Evolutionary conservation across 1,284 basidiomycete genomes (phyloP), one percentile per base, ranked within the genome.

Genomic region (Exobasidium cylindrosporum): DNA sequence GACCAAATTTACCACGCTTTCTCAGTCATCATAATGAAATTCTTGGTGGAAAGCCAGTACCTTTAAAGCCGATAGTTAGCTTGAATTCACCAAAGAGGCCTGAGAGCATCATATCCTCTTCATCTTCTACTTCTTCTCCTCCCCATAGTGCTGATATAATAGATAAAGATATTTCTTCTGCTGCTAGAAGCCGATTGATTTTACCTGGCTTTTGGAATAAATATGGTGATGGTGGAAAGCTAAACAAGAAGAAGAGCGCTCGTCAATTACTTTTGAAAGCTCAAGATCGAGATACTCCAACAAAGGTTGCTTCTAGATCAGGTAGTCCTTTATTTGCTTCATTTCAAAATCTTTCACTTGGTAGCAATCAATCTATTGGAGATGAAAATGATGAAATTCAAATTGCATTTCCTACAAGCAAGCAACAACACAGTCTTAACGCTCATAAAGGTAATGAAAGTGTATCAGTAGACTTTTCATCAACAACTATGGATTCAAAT

Each of bases 261-360:
- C 61, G 72, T 1, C 72, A 74, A 61, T 61, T 74, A 28, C 62
- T 68, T 28, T 67, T 76, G 35, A 56, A 66, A 50, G 73, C 73
- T 17, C 73, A 76, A 52, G 68, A 74, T 55, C 61, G 70, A 13
- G 67, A 66, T 1, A 76, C 73, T 14, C 73, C 73, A 0, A 76
- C 72, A 24, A 74, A 73, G 30, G 64, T 69, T 14, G 65, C 68
- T 7, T 40, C 35, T 7, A 60, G 73, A 7, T 60, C 64, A n/a
- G 64, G 65, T 44, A 73, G 73, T 35, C 73, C 73, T 62, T 67
- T 10, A 55, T 24, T 50, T 28, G 26, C 35, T 17, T 40, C 35
- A 17, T 40, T 40, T 40, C 35, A 40, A 17, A 40, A 40, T 17
- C 35, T 40, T 7, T 40, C 35, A 40, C 17, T 40, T 7, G 17